Evolutionary conservation across 78 protist genomes (phyloP).

Genomic region (Dictyostelium firmibasis): DNA sequence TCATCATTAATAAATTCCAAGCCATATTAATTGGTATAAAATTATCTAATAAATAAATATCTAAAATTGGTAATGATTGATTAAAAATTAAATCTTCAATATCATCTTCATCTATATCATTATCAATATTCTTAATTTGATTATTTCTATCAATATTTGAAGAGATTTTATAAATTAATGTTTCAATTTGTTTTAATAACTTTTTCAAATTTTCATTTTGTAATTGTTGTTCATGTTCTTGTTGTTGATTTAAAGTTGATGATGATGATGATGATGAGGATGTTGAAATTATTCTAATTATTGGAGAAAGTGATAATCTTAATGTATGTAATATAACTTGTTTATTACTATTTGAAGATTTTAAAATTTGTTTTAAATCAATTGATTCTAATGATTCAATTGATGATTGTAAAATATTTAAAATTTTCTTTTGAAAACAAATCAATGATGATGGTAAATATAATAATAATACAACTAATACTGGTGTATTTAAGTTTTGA

Average conservation of each 20-base stretch:
- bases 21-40: constrained; percentile 4
- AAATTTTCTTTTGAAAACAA: background rate
- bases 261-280: no score
- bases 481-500: constrained; percentile 10
- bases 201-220: background rate
- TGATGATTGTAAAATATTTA: background rate
- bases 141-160: background rate
- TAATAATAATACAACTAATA: background rate
- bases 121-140: background rate
- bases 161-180: background rate
- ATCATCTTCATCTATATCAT: background rate
- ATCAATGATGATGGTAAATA: constrained; percentile 2
- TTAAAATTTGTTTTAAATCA: background rate
- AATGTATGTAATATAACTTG: background rate
- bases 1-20: constrained; percentile 2
- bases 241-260: background rate
- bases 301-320: constrained; percentile 1
- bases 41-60: background rate
- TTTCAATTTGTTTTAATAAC: background rate
- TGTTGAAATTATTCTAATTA: constrained; percentile 28
- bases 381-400: background rate
- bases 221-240: background rate
- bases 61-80: constrained; percentile 2
- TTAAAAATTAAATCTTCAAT: background rate
- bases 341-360: background rate